phyloP scores from a whole-genome alignment of 2,329 filamentous ascomycete species.

The Xylariaceae sp. region DNA sequence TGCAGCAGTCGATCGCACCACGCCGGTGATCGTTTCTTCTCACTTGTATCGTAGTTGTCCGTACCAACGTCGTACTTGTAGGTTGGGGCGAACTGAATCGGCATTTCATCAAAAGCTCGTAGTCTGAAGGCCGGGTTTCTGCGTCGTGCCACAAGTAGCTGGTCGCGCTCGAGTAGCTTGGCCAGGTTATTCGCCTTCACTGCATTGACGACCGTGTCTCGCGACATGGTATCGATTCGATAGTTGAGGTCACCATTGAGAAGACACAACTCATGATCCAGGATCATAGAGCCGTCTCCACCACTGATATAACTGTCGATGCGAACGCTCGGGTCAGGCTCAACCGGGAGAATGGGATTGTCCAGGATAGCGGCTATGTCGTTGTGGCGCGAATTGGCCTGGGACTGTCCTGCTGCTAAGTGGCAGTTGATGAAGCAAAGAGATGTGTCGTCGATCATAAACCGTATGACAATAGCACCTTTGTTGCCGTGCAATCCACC shows the following conservation, averaged over 20 bases:
- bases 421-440: constrained; percentile 97
- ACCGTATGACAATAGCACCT: constrained; percentile 86
- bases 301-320: constrained; percentile 80
- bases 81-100: constrained; percentile 88
- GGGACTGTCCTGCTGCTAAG: constrained; percentile 86
- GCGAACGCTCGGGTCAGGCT: constrained; percentile 61
- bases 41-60: constrained; percentile 87
- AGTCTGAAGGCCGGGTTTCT: constrained; percentile 87
- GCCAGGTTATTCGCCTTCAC: constrained; percentile 73
- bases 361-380: constrained; percentile 90
- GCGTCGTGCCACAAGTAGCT: constrained; percentile 80
- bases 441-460: constrained; percentile 87
- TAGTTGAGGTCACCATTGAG: constrained; percentile 97
- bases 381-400: constrained; percentile 85
- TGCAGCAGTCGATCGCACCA: constrained; percentile 97
- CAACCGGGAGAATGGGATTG: constrained; percentile 64
- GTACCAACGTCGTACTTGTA: constrained; percentile 99
- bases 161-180: constrained; percentile 88
- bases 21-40: constrained; percentile 88
- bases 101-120: constrained; percentile 82
- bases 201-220: constrained; percentile 84
- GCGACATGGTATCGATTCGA: constrained; percentile 93
- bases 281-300: constrained; percentile 90
- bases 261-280: constrained; percentile 97
- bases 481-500: constrained; percentile 95